phyloP scores from a whole-genome alignment of 495 filamentous ascomycete species.

The Rostrohypoxylon terebratum region DNA sequence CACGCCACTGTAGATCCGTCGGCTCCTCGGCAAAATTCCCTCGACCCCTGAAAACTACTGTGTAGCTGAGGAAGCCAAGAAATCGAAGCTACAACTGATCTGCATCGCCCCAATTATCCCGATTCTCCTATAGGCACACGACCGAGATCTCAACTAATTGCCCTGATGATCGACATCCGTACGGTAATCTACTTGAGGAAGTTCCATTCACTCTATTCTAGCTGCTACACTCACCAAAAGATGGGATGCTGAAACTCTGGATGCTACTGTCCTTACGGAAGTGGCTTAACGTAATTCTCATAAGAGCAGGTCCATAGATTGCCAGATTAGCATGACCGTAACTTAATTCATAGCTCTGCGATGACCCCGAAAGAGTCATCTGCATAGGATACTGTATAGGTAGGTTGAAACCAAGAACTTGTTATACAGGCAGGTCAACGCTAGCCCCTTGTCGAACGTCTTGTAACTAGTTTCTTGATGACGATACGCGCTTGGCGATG shows the following conservation, averaged over 20 bases:
- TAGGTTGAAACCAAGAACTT: neutral
- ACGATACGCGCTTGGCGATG: neutral
- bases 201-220: neutral
- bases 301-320: neutral
- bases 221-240: neutral
- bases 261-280: neutral
- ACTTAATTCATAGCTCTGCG: no score
- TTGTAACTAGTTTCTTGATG: neutral
- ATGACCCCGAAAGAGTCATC: neutral
- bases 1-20: constrained; percentile 21
- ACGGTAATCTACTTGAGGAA: neutral
- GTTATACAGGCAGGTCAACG: neutral
- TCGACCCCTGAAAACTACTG: neutral
- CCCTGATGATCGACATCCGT: neutral
- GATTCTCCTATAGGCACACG: constrained; percentile 10
- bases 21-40: constrained; percentile 22
- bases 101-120: constrained; percentile 16
- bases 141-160: constrained; percentile 2
- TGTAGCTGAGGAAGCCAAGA: constrained; percentile 24
- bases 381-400: neutral
- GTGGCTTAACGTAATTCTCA: neutral
- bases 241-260: constrained; percentile 30
- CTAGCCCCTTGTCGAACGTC: neutral
- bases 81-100: constrained; percentile 14
- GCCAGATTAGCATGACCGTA: neutral